Base-by-base conservation (phyloP, 202 grass and related monocot genomes). In the Musa balbisiana region DNA sequence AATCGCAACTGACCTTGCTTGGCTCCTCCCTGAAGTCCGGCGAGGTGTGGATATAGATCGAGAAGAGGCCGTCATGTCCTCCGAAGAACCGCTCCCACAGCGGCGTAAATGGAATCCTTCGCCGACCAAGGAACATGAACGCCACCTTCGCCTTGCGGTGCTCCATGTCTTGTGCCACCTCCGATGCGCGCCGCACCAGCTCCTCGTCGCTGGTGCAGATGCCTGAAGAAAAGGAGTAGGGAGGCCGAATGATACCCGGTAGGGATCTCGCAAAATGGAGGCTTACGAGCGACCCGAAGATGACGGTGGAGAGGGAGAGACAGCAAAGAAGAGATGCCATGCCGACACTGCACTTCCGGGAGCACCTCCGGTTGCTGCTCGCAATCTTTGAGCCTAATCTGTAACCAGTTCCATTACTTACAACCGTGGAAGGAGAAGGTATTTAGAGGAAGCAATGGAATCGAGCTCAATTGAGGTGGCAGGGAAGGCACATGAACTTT, bases 21-120 rank as follows among this genome's bases (percentile, higher is more conserved):
- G 79, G 78, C 25, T 81, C 73, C 73, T 81, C n/a, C 3, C 72
- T 25, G 62, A 60, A 78, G 66, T 77, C 79, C n/a, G 78, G 56
- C 19, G 78, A 62, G 52, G 65, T 59, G 71, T 85, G 79, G 72
- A 85, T 54, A 21, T 81, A 85, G 76, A 85, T 73, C 24, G 79
- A 85, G 55, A 78, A 78, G 60, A 81, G 75, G 4, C 67, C 59
- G 2, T 17, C 67, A 23, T 85, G 55, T 24, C 83, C 83, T 55
- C 13, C 14, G 16, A 85, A 85, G 67, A 85, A 85, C 64, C 67
- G 78, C 26, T 85, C 79, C 83, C 79, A 81, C 51, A 81, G 58
- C 25, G 73, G 73, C 73, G 69, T 27, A 78, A 85, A 54, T 29
- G 83, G 83, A 49, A 85, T 64, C 12, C 49, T 77, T 23, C 67